Evolutionary conservation across 441 rosid species (phyloP), one percentile per base, ranked within the genome.

Genomic region (Syzygium malaccense): DNA sequence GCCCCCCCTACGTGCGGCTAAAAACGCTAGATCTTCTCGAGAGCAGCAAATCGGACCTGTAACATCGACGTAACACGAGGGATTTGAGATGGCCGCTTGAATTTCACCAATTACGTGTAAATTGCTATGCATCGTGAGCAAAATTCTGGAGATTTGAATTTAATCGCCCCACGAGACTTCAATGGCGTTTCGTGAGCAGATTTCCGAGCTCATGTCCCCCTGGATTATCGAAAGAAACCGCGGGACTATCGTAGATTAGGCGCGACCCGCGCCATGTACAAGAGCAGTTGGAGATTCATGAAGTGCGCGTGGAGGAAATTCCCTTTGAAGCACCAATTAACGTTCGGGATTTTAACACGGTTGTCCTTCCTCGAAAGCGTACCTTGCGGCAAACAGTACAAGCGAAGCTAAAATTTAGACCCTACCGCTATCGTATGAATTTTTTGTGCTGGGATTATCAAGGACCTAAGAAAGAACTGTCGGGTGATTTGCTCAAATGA

Each of bases 261-360:
- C 8, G 48, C 48, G 6, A 1, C 48, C 19, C 79, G 6, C 4
- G 14, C 25, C 1, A 10, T 10, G 79, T 68, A 33, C 79, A 19
- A 33, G 26, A 10, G 48, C 33, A 33, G 48, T 41, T 68, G 28
- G 79, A 68, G 45, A 20, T 9, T 20, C 26, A 19, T 68, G 4
- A 66, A 68, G 48, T 5, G 48, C 4, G 0, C 5, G 13, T 5
- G 1, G 48, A 19, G 48, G 79, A 37, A 68, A 33, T 68, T 33
- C 11, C 79, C 79, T 10, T 19, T 12, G 8, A 0, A 23, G 26
- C 33, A 19, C 79, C 79, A 2, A 10, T 33, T 10, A 68, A 1
- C 26, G 6, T 33, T 5, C 8, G 0, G 4, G 3, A 14, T 33
- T 68, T 19, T 4, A 0, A 13, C 20, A 37, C 20, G 4, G 7